A percentile compares a stretch with the other conserved stretches of the same genome.
phyloP scores from a whole-genome alignment of 768 basidiomycete genomes.

The Trametes punicea region DNA sequence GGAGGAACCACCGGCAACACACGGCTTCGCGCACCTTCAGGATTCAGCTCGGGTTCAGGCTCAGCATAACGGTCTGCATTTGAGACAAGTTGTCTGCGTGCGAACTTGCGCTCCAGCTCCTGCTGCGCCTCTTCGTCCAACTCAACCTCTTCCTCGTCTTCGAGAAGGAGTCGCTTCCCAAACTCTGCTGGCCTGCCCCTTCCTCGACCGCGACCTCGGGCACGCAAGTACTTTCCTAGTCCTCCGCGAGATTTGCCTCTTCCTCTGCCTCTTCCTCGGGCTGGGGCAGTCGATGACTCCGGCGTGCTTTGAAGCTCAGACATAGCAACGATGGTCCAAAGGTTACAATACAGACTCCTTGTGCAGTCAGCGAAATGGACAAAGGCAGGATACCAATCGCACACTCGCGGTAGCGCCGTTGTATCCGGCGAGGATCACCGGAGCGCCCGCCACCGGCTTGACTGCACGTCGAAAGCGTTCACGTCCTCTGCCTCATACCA shows the following conservation, averaged over 20 bases:
- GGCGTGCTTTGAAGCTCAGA: not conserved
- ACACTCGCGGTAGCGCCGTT: not conserved
- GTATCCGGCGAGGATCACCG: no score
- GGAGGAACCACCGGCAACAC: not conserved
- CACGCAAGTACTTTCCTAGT: constrained; percentile 70
- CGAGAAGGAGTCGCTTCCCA: constrained; percentile 54
- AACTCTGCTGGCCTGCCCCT: constrained; percentile 66
- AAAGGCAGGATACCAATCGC: not conserved
- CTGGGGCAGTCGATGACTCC: not conserved
- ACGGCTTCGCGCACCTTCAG: constrained; percentile 51
- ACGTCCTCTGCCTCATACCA: not conserved
- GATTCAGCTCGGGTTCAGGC: constrained; percentile 63
- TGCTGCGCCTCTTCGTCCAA: constrained; percentile 45
- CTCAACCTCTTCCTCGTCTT: constrained; percentile 47
- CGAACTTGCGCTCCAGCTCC: constrained; percentile 49
- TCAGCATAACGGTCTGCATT: constrained; percentile 77
- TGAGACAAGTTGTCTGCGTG: constrained; percentile 56
- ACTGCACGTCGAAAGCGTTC: not conserved
- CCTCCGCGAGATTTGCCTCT: constrained; percentile 60
- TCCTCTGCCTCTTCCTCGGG: constrained; percentile 18
- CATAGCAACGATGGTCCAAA: not conserved
- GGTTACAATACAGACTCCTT: not conserved
- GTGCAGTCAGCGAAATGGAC: not conserved
- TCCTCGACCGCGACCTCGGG: constrained; percentile 60
- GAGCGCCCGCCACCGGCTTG: not conserved